Evolutionary conservation across 139 green algal genomes (phyloP), one percentile per base, ranked within the genome.

Genomic region (Tetradesmus lagerheimii): DNA sequence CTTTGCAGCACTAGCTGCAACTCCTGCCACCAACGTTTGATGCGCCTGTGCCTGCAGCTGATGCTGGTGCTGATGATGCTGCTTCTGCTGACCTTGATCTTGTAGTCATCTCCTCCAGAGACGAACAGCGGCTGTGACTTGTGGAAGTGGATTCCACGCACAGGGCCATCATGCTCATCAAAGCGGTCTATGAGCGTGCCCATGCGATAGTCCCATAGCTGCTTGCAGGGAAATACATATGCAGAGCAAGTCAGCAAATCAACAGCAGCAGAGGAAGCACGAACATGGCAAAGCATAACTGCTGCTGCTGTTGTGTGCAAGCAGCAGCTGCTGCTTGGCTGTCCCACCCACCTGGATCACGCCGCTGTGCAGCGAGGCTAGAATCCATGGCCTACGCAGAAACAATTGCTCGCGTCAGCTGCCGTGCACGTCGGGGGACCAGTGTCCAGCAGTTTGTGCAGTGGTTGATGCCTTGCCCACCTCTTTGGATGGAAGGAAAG

Each of bases 201-300:
- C 98, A 99, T 99, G 53, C 98, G 95, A 92, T 99, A 99, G 95
- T 99, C 98, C 98, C 98, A 99, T 74, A 99, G 95, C 97, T 99
- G 97, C 79, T 86, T 41, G 71, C 71, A 79, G n/a, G 64, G 29
- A 23, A 38, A 29, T 43, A 77, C 29, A 38, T n/a, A 41, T 15
- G 29, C 31, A 20, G 71, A 18, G 29, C 37, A 0, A 82, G 76
- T 29, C 41, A 62, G 78, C 23, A 35, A 8, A 64, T 14, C 23
- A 38, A 34, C 9, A 1, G 6, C 23, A 67, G 83, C 38, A 38
- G 64, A 16, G 45, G 37, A 41, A 67, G 62, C 39, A 45, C 37
- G 6, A 88, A n/a, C 57, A 71, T 29, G 57, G 57, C 12, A n/a
- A 43, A 66, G 67, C n/a, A 37, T 79, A 38, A n/a, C 47, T 45